A percentile compares a stretch with the other conserved stretches of the same genome.
Conservation (phyloP, 768 basidiomycete genomes). For the Boletus huronensis region DNA sequence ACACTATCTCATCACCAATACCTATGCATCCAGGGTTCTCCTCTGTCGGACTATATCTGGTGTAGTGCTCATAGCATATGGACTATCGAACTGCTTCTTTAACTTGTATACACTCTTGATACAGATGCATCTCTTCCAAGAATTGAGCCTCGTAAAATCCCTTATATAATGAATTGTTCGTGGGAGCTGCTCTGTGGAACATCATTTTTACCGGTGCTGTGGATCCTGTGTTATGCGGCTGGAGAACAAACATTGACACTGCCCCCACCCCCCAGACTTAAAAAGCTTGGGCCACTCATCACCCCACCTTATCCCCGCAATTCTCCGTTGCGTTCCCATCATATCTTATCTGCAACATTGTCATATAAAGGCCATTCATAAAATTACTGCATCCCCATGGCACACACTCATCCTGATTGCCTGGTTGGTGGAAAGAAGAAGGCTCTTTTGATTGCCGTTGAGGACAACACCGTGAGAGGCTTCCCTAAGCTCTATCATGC, state of each 20-base stretch:
- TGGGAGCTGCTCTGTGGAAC: background rate
- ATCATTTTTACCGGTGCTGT: slow-evolving; percentile 7
- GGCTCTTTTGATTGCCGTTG: slow-evolving; percentile 26
- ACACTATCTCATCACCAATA: background rate
- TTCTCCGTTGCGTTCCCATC: background rate
- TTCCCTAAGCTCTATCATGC: slow-evolving; percentile 4
- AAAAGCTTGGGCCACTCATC: background rate
- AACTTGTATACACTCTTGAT: background rate
- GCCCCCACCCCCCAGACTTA: background rate
- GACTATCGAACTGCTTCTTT: background rate
- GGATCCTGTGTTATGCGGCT: slow-evolving; percentile 4
- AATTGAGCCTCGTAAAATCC: background rate
- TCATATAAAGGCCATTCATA: background rate
- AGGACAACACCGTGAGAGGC: background rate
- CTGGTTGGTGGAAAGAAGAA: slow-evolving; percentile 8
- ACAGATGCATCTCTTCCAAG: background rate
- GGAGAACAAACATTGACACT: background rate
- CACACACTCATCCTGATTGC: background rate
- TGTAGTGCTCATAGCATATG: background rate
- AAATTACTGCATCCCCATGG: slow-evolving; percentile 5
- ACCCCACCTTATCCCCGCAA: background rate
- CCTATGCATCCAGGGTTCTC: background rate
- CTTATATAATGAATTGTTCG: background rate
- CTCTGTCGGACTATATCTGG: slow-evolving; percentile 10
- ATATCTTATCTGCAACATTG: slow-evolving; percentile 13